Percentiles rank a stretch among this genome's conserved stretches.
Evolutionary conservation across 306 rosid genomes (phyloP).

Genomic region (Cicer yamashitae): DNA sequence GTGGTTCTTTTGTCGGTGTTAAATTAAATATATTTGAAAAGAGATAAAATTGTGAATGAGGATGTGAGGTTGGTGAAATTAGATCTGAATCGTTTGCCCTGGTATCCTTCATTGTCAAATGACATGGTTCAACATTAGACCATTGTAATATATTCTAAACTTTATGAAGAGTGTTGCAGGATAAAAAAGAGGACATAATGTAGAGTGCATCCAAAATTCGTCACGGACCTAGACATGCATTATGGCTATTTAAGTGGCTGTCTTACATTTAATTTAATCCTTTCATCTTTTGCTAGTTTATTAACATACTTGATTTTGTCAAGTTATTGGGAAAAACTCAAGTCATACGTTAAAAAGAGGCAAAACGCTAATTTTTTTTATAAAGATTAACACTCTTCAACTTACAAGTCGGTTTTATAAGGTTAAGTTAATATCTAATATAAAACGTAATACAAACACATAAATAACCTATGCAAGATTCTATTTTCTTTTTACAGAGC

Average conservation of each 20-base stretch:
- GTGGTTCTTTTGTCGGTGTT: not conserved
- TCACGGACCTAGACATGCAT: slow-evolving; percentile 19
- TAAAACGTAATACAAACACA: no score
- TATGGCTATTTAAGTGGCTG: not conserved
- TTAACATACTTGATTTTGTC: not conserved
- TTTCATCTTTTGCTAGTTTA: slow-evolving; percentile 14
- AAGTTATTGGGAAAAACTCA: no score
- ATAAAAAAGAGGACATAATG: not conserved
- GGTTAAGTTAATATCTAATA: no score
- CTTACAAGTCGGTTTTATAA: no score
- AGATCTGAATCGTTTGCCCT: not conserved
- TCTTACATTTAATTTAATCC: not conserved
- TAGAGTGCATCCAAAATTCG: slow-evolving; percentile 21
- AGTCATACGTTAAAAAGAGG: no score
- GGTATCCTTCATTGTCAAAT: slow-evolving; percentile 11
- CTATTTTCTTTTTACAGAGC: slow-evolving; percentile 1
- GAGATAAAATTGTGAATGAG: not conserved
- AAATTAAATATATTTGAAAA: not conserved
- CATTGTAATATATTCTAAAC: not conserved
- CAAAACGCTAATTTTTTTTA: no score
- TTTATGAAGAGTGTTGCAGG: slow-evolving; percentile 11
- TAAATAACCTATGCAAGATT: slow-evolving; percentile 10
- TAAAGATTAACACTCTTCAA: no score
- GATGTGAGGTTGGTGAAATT: not conserved
- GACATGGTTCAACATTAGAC: not conserved